phyloP scores from a whole-genome alignment of 805 yeast species.

The Clavispora vitiphila region DNA sequence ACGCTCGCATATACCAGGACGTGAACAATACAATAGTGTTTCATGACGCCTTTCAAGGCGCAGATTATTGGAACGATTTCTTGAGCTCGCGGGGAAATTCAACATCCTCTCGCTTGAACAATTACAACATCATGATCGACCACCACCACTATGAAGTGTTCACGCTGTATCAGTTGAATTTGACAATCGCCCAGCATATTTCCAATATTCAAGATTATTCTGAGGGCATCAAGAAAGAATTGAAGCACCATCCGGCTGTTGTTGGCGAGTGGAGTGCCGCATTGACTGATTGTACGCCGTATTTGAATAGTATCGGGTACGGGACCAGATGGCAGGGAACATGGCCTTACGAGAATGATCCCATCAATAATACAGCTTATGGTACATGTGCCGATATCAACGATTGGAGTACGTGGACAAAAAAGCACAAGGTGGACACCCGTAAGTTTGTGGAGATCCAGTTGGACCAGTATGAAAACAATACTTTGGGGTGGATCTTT shows the following conservation, averaged over 20 bases:
- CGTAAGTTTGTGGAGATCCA: conserved; percentile 60
- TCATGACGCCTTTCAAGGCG: conserved; percentile 61
- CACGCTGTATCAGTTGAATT: conserved; percentile 19
- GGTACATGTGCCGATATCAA: conserved; percentile 42
- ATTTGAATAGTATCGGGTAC: conserved; percentile 9
- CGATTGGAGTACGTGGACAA: conserved; percentile 35
- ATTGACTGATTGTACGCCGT: conserved; percentile 32
- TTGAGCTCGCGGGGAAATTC: conserved; percentile 18
- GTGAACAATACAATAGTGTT: conserved; percentile 44
- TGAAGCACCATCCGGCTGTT: conserved; percentile 68
- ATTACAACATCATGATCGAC: conserved; percentile 35
- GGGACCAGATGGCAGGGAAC: conserved; percentile 14
- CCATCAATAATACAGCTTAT: conserved; percentile 16
- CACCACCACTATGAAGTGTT: conserved; percentile 40
- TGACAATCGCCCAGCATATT: conserved; percentile 27
- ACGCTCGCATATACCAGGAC: conserved; percentile 25
- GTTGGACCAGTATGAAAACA: conserved; percentile 43
- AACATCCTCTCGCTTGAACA: conserved; percentile 16
- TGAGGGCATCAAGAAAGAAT: conserved; percentile 19
- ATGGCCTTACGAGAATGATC: conserved; percentile 7
- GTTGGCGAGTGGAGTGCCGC: conserved; percentile 82
- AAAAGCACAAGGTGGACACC: conserved; percentile 36
- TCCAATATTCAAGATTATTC: conserved; percentile 27
- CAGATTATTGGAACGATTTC: conserved; percentile 52
- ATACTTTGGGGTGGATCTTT: conserved; percentile 57